Percentiles rank a stretch among this genome's conserved stretches.
phyloP scores from a whole-genome alignment of 768 basidiomycete genomes.

The Leccinum boreale region DNA sequence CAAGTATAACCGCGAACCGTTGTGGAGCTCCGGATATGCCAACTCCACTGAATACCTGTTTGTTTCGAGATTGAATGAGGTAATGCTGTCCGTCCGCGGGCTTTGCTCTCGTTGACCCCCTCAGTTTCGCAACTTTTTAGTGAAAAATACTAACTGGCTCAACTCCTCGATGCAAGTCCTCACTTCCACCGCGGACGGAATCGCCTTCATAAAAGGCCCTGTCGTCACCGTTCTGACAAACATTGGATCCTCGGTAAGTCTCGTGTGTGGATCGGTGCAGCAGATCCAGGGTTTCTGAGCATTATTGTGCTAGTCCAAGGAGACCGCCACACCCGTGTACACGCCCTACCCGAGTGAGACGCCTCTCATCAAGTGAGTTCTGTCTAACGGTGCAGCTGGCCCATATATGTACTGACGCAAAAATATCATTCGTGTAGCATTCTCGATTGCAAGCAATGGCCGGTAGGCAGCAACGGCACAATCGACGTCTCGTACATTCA shows the following conservation, averaged over 20 bases:
- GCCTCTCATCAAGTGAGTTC: constrained; percentile 54
- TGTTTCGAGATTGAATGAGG: constrained; percentile 31
- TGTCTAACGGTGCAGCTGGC: background rate
- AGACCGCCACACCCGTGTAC: constrained; percentile 52
- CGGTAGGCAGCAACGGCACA: constrained; percentile 62
- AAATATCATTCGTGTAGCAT: constrained; percentile 37
- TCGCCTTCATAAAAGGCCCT: constrained; percentile 64
- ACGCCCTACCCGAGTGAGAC: constrained; percentile 50
- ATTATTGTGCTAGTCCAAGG: constrained; percentile 40
- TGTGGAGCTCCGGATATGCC: constrained; percentile 63
- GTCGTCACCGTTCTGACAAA: constrained; percentile 64
- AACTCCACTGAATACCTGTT: constrained; percentile 57
- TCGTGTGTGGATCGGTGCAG: background rate
- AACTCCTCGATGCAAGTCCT: constrained; percentile 51
- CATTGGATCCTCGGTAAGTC: constrained; percentile 64
- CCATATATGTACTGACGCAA: background rate
- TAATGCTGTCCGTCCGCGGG: background rate
- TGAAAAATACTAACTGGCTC: constrained; percentile 50
- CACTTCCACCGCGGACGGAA: constrained; percentile 42
- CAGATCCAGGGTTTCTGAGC: background rate
- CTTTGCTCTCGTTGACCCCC: background rate
- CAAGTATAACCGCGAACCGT: constrained; percentile 72
- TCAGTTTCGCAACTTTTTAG: constrained; percentile 28
- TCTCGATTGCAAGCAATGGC: constrained; percentile 63
- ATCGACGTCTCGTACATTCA: constrained; percentile 59